Percentiles rank a stretch among this genome's conserved stretches.
Evolutionary conservation across 2,329 filamentous ascomycete genomes (phyloP).

Genomic region (Colletotrichum sp.): DNA sequence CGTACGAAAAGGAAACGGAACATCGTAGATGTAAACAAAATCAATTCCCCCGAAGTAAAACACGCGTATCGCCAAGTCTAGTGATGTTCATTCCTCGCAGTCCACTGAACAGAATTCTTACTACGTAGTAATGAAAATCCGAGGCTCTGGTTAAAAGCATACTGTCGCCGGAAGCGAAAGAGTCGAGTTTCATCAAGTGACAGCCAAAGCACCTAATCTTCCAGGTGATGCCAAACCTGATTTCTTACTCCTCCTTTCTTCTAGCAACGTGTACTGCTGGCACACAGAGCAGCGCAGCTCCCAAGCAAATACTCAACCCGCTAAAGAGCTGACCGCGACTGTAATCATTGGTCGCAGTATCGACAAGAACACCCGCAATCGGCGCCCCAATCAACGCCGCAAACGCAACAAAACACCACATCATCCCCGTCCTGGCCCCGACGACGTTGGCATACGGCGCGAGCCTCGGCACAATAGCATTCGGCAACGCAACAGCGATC

Average conservation of each 20-base stretch:
- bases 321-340: background rate
- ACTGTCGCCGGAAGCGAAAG: background rate
- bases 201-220: fast-evolving
- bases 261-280: background rate
- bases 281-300: background rate
- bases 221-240: background rate
- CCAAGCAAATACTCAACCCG: background rate
- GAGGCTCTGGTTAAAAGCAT: fast-evolving
- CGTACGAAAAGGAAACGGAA: background rate
- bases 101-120: background rate
- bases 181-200: background rate
- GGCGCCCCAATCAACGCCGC: background rate
- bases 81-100: background rate
- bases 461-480: background rate
- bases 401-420: background rate
- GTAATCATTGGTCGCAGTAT: background rate
- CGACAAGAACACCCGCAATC: background rate
- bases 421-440: background rate
- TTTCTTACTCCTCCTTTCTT: background rate
- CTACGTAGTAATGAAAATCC: background rate
- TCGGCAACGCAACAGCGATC: background rate
- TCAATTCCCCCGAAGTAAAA: background rate
- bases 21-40: fast-evolving
- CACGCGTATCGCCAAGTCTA: background rate
- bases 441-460: background rate